Conservation (phyloP, 2,329 filamentous ascomycete species). For the Geosmithia morbida region DNA sequence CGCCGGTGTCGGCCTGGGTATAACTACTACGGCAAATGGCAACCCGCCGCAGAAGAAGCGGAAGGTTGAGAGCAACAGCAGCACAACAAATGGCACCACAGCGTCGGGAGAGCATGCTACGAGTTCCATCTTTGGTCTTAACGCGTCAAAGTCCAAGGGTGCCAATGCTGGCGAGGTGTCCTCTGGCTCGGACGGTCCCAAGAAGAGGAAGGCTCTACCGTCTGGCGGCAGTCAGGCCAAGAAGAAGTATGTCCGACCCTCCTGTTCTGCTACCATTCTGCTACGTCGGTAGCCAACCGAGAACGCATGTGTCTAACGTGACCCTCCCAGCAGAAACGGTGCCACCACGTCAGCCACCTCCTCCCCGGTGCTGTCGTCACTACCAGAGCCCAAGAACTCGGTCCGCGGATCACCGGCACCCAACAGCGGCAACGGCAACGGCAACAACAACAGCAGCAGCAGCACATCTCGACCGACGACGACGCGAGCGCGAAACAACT, state of each 20-base stretch:
- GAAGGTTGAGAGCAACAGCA: constrained; percentile 50
- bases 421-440: constrained; percentile 24
- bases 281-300: too few species aligned
- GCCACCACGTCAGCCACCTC: constrained; percentile 60
- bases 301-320: neutral
- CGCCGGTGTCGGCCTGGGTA: constrained; percentile 46
- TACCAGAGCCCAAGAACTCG: constrained; percentile 43
- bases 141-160: constrained; percentile 39
- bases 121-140: constrained; percentile 38
- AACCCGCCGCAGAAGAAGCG: constrained; percentile 57
- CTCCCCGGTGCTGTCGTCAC: constrained; percentile 58
- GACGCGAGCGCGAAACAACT: constrained; percentile 63
- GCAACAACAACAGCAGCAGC: constrained; percentile 24
- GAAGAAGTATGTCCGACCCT: constrained; percentile 49
- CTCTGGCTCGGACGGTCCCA: constrained; percentile 52
- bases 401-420: constrained; percentile 47
- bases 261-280: neutral
- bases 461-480: constrained; percentile 46
- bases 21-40: constrained; percentile 39
- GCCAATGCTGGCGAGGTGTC: constrained; percentile 58
- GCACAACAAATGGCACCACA: constrained; percentile 33
- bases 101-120: constrained; percentile 51
- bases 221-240: constrained; percentile 57
- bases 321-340: constrained; percentile 20
- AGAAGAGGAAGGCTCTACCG: constrained; percentile 53